Base-by-base conservation (phyloP, 2,329 filamentous ascomycete species). In the Phaeosphaeria sp. region DNA sequence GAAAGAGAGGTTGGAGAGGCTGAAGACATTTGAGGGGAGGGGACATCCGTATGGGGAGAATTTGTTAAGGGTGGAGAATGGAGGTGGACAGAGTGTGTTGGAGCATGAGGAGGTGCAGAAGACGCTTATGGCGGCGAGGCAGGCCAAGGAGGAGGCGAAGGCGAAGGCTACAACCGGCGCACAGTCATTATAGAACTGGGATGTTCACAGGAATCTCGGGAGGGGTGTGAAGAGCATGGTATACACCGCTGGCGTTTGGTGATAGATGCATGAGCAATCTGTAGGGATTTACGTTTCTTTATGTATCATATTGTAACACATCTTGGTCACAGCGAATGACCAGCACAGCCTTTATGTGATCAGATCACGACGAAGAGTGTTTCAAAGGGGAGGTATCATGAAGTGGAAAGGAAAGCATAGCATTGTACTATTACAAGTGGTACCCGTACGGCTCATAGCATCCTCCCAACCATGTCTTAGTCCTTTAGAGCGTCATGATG, bases 1-100 rank as follows among this genome's bases (percentile, higher is more conserved):
- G 70, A 93, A 97, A 77, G 91, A 92, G 82, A 82, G 96, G 64
- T 81, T 99, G 81, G 92, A 89, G 39, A 84, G 95, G 68, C 80
- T 99, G 75, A 99, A 98, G 86, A 93, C 91, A 6, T 99, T 97
- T 78, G 96, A 99, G 80, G 93, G 94, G n/a, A 83, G 87, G 41
- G 87, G 88, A 22, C 93, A 99, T 82, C 96, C 95, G 41, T 98
- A 97, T 78, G 91, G 91, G 85, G 79, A 89, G 78, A 99, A 99
- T 74, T 80, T 98, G 61, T 79, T 97, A 50, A 87, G 86, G 74
- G 90, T 94, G 67, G 85, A 83, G 23, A 62, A 67, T 52, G 73
- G 72, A 1, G 72, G 73, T 46, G 72, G 71, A 9, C 62, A 69
- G 66, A 67, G 69, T 41, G 75, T 77, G 58, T 58, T 64, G 58